These are phyloP conservation scores for Phaeosphaeriaceae sp. DNA, from an alignment of 2,329 filamentous ascomycete genomes.

Conservation along the genomic window DNA sequence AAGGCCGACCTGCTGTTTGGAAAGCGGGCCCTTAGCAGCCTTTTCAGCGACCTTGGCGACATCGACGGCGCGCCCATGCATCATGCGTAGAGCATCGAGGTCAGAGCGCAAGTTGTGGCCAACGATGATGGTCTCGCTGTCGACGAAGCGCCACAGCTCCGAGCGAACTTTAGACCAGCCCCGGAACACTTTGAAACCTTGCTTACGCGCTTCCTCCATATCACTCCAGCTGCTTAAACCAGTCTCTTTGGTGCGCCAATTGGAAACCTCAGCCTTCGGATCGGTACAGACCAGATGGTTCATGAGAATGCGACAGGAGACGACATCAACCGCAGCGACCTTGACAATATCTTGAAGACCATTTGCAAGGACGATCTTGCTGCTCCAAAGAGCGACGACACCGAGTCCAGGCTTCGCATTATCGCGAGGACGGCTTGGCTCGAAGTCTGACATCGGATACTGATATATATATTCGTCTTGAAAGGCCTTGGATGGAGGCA, in stretches of 20 bases:
- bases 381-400: conserved; percentile 36
- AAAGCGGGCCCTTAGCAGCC: conserved; percentile 40
- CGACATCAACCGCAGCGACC: conserved; percentile 40
- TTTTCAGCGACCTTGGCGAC: conserved; percentile 40
- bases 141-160: conserved; percentile 38
- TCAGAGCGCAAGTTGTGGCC: conserved; percentile 43
- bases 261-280: conserved; percentile 19
- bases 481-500: conserved; percentile 35
- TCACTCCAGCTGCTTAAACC: conserved; percentile 31
- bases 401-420: conserved; percentile 16
- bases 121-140: conserved; percentile 43
- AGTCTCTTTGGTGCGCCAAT: conserved; percentile 35
- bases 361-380: conserved; percentile 33
- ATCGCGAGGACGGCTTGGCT: conserved; percentile 22
- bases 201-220: conserved; percentile 32
- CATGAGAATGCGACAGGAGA: conserved; percentile 40
- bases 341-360: conserved; percentile 37
- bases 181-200: conserved; percentile 41
- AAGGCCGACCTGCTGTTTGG: conserved; percentile 37
- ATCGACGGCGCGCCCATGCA: conserved; percentile 44
- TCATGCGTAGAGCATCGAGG: conserved; percentile 42
- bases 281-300: conserved; percentile 41
- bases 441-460: conserved; percentile 29
- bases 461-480: conserved; percentile 21
- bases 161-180: conserved; percentile 41